phyloP scores from a whole-genome alignment of 108 stramenopile genomes.

The Discostella pseudostelligera region DNA sequence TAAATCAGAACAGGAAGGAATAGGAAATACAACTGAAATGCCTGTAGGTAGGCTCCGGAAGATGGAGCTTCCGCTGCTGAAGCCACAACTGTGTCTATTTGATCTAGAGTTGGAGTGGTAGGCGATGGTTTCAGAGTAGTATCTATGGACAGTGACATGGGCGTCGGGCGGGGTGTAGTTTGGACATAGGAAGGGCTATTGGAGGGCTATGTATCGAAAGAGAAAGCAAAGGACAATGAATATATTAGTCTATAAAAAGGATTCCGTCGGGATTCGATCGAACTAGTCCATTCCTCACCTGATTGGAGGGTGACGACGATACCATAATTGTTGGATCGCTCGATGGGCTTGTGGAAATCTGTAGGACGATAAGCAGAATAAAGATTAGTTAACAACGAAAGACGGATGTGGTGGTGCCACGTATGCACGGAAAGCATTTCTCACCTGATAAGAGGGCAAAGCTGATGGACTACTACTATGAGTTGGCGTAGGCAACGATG shows the following conservation, averaged over 20 bases:
- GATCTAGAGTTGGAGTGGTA: too few species aligned
- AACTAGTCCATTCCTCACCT: not conserved
- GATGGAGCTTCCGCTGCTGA: too few species aligned
- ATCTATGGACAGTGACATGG: not conserved
- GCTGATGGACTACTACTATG: not conserved
- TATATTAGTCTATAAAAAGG: not conserved
- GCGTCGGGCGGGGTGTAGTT: not conserved
- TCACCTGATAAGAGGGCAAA: conserved; percentile 6
- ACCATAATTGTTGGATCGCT: not conserved
- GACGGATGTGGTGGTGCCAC: too few species aligned
- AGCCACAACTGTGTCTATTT: too few species aligned
- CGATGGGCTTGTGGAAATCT: not conserved
- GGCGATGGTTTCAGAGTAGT: not conserved
- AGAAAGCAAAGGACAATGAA: not conserved
- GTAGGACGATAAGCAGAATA: not conserved
- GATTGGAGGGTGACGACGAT: not conserved
- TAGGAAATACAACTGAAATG: too few species aligned
- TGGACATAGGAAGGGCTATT: not conserved
- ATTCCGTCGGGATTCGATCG: not conserved
- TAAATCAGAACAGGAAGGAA: too few species aligned
- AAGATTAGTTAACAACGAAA: too few species aligned
- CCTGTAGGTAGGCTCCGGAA: too few species aligned
- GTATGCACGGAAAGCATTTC: not conserved
- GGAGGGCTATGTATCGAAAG: not conserved
- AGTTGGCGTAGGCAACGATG: not conserved